These are phyloP conservation scores for Citrus sp. DNA, from an alignment of 345 rosid genomes.

Conservation along the genomic window DNA sequence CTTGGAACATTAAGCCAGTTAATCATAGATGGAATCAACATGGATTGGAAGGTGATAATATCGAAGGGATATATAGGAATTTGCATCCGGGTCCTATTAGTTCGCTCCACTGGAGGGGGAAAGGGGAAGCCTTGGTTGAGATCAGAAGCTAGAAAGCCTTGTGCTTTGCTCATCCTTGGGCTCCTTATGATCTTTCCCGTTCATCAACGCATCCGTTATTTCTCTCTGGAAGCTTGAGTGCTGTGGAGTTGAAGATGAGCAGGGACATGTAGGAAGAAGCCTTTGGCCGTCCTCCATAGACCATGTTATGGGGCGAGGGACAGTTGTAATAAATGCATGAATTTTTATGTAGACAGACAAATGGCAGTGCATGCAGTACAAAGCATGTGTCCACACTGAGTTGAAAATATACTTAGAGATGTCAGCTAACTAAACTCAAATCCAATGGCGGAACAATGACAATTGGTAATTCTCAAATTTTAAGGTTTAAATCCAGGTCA, in stretches of 20 bases:
- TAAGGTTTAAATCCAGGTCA: neutral
- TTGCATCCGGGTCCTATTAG: slow-evolving; percentile 74
- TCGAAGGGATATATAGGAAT: slow-evolving; percentile 53
- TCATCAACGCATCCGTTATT: slow-evolving; percentile 42
- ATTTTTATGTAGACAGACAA: no score
- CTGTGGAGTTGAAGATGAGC: neutral
- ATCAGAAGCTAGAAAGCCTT: slow-evolving; percentile 55
- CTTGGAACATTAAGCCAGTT: slow-evolving; percentile 58
- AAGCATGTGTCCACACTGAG: no score
- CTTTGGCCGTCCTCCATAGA: neutral
- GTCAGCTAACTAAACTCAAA: neutral
- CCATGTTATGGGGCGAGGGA: no score
- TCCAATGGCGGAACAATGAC: neutral
- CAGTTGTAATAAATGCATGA: no score
- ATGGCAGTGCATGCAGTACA: no score
- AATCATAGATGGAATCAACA: slow-evolving; percentile 74
- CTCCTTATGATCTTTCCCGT: slow-evolving; percentile 62
- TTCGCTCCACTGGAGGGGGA: slow-evolving; percentile 71
- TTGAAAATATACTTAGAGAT: no score
- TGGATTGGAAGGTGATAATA: slow-evolving; percentile 67
- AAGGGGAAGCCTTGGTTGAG: slow-evolving; percentile 69
- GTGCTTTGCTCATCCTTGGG: slow-evolving; percentile 65
- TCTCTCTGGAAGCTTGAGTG: neutral
- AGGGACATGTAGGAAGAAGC: neutral
- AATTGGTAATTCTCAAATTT: neutral